A percentile compares a stretch with the other conserved stretches of the same genome.
These are phyloP conservation scores for Xylariaceae sp. DNA, from an alignment of 2,329 filamentous ascomycete genomes.

Conservation along the genomic window DNA sequence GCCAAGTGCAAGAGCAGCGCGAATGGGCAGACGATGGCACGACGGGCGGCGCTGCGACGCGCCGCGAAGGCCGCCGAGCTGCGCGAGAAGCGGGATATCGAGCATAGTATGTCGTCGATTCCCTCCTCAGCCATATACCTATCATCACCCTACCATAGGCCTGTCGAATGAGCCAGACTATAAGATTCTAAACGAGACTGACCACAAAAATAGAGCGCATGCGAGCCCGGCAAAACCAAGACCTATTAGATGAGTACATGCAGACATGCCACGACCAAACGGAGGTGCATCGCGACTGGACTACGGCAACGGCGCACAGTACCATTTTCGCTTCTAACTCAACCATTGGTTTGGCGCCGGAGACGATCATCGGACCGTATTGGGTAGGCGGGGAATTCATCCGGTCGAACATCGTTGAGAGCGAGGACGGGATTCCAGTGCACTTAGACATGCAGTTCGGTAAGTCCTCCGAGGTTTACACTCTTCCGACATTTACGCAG, in stretches of 20 bases:
- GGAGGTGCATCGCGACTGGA: constrained; percentile 26
- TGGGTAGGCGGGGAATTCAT: constrained; percentile 43
- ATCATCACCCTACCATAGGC: no score
- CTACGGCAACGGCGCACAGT: constrained; percentile 24
- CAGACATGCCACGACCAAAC: constrained; percentile 31
- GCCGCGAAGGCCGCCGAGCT: constrained; percentile 42
- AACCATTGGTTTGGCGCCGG: constrained; percentile 30
- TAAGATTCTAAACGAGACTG: background rate
- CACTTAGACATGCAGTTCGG: constrained; percentile 45
- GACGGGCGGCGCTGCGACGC: constrained; percentile 44
- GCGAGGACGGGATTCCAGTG: constrained; percentile 42
- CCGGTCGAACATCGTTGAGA: constrained; percentile 43
- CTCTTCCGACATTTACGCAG: background rate
- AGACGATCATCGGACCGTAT: constrained; percentile 34
- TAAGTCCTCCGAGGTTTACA: background rate
- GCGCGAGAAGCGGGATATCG: constrained; percentile 41
- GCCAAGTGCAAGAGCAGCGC: constrained; percentile 41
- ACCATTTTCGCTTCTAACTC: constrained; percentile 33
- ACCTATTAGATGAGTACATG: constrained; percentile 27
- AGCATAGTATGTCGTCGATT: constrained; percentile 25
- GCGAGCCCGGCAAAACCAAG: constrained; percentile 30
- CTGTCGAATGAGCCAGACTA: no score
- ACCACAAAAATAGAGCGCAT: constrained; percentile 26
- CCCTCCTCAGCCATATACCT: no score
- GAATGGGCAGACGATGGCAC: constrained; percentile 43